These are phyloP conservation scores for Umbilicaria muhlenbergii DNA, from an alignment of 495 filamentous ascomycete species.

Conservation along the genomic window DNA sequence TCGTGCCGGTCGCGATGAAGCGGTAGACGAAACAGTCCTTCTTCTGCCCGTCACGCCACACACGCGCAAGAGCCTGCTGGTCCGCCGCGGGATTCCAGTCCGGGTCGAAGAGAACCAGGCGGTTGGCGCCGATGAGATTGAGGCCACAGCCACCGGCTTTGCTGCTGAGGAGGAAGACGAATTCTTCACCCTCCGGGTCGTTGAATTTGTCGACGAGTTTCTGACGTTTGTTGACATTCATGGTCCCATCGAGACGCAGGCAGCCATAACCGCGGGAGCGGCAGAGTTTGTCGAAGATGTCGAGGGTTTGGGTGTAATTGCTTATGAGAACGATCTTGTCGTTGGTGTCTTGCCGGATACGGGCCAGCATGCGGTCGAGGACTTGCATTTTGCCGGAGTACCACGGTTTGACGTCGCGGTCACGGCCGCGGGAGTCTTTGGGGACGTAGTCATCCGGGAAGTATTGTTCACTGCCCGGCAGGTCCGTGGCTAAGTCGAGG, in stretches of 20 bases:
- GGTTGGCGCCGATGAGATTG: constrained; percentile 94
- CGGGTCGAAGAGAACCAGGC: constrained; percentile 91
- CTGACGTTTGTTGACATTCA: constrained; percentile 92
- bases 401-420: constrained; percentile 87
- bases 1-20: constrained; percentile 94
- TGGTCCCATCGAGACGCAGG: constrained; percentile 84
- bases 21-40: constrained; percentile 99
- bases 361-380: constrained; percentile 92
- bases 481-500: constrained; percentile 65
- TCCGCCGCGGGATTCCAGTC: constrained; percentile 99
- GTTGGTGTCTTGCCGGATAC: constrained; percentile 90
- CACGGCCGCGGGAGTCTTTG: constrained; percentile 73
- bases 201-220: constrained; percentile 99
- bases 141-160: constrained; percentile 96
- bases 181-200: constrained; percentile 77
- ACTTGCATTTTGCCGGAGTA: constrained; percentile 98
- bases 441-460: constrained; percentile 82
- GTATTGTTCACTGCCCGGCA: constrained; percentile 70
- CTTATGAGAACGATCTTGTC: constrained; percentile 99
- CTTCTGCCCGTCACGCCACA: constrained; percentile 98
- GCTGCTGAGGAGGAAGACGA: constrained; percentile 87
- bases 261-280: constrained; percentile 69
- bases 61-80: constrained; percentile 90
- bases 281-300: constrained; percentile 88
- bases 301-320: constrained; percentile 94